A percentile compares a stretch with the other conserved stretches of the same genome.
These are phyloP conservation scores for Fonsecaea pugnacius DNA, from an alignment of 2,329 filamentous ascomycete species.

Conservation along the genomic window DNA sequence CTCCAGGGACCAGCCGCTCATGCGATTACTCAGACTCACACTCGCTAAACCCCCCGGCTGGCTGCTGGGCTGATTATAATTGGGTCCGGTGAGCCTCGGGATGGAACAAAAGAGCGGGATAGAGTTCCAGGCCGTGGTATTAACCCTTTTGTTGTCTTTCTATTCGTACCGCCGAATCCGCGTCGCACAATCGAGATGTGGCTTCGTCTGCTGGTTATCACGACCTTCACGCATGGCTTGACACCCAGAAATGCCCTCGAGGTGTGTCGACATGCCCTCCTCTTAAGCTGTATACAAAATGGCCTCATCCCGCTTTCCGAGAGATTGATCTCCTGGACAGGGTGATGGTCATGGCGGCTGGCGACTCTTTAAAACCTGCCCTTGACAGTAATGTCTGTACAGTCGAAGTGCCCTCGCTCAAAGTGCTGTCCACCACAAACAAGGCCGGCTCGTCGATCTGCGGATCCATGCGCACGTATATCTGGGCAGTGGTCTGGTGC, in stretches of 20 bases:
- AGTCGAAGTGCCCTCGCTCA: background rate
- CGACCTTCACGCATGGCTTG: background rate
- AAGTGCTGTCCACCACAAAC: background rate
- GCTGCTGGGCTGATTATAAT: too few relatives aligned
- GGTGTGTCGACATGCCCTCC: background rate
- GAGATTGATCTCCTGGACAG: background rate
- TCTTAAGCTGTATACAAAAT: background rate
- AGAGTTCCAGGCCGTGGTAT: too few relatives aligned
- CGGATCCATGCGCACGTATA: conserved; percentile 6
- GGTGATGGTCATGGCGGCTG: background rate
- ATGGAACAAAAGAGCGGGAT: too few relatives aligned
- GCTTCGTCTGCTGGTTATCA: background rate
- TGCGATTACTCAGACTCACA: conserved; percentile 1
- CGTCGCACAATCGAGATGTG: background rate
- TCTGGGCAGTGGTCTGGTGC: conserved; percentile 22
- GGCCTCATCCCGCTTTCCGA: background rate
- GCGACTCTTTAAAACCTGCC: background rate
- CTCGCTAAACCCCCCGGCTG: background rate
- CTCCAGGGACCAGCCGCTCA: background rate
- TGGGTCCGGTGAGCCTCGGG: too few relatives aligned
- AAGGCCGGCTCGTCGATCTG: background rate
- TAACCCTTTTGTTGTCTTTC: too few relatives aligned
- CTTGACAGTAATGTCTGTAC: conserved; percentile 1
- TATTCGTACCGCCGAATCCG: too few relatives aligned
- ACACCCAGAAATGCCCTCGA: background rate